A percentile compares a stretch with the other conserved stretches of the same genome.
These are phyloP conservation scores for Wickerhamomyces sydowiorum DNA, from an alignment of 805 yeast genomes.

Conservation along the genomic window DNA sequence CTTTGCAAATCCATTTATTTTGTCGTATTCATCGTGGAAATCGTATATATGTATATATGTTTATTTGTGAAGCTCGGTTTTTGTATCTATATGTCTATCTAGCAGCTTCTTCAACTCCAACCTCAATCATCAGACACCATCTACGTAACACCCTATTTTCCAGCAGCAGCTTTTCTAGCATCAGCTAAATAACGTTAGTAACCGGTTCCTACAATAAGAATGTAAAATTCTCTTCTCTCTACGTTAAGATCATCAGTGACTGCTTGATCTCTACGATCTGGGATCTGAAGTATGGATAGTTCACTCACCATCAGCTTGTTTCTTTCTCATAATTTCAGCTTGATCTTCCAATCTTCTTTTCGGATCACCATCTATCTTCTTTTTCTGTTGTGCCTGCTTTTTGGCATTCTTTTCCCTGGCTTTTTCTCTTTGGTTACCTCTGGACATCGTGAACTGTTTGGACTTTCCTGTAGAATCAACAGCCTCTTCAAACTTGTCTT, in stretches of 20 bases:
- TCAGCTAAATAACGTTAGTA: constrained; percentile 34
- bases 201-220: neutral
- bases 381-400: constrained; percentile 62
- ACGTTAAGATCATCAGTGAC: no score
- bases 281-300: neutral
- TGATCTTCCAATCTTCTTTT: constrained; percentile 80
- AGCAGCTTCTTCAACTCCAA: neutral
- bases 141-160: no score
- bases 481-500: neutral
- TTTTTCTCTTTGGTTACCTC: constrained; percentile 95
- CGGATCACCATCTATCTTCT: constrained; percentile 78
- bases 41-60: constrained; percentile 1
- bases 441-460: constrained; percentile 52
- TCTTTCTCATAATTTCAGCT: constrained; percentile 85
- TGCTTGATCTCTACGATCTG: neutral
- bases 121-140: neutral
- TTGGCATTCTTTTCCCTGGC: constrained; percentile 86
- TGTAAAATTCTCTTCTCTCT: no score
- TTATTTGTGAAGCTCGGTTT: no score
- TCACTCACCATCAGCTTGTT: constrained; percentile 74
- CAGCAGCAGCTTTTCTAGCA: constrained; percentile 38
- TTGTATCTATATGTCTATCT: no score
- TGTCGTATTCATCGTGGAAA: neutral
- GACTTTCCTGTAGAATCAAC: neutral
- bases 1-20: neutral